These are phyloP conservation scores for Colletotrichum sp. DNA, from an alignment of 2,329 filamentous ascomycete species.

Conservation along the genomic window DNA sequence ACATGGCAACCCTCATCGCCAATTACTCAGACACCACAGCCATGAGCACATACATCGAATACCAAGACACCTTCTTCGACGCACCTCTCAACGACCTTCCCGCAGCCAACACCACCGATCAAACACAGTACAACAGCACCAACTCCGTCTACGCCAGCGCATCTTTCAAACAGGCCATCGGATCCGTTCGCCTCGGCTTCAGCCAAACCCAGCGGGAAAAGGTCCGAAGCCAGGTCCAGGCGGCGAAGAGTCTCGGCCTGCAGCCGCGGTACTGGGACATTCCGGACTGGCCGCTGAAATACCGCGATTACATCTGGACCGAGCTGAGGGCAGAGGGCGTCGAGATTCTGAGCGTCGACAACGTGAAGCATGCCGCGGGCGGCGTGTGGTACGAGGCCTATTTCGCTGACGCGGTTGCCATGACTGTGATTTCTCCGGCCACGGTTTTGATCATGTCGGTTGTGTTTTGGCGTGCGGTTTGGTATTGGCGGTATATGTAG, in stretches of 20 bases:
- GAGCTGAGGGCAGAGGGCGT: constrained; percentile 58
- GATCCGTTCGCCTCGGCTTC: constrained; percentile 50
- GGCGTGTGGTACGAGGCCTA: neutral
- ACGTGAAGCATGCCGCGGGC: neutral
- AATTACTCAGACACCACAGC: neutral
- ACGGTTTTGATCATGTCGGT: neutral
- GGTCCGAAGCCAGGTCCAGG: constrained; percentile 47
- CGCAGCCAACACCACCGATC: neutral
- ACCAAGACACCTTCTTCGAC: neutral
- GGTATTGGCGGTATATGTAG: neutral
- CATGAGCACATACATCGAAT: neutral
- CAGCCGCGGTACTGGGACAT: constrained; percentile 64
- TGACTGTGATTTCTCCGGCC: neutral
- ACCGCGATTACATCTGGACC: constrained; percentile 61
- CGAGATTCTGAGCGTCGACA: constrained; percentile 64
- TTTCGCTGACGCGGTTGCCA: neutral
- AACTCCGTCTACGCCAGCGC: constrained; percentile 65
- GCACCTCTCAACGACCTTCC: neutral
- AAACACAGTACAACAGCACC: neutral
- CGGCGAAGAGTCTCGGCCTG: constrained; percentile 57
- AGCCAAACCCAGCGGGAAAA: constrained; percentile 45
- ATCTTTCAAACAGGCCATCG: constrained; percentile 59
- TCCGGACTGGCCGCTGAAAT: constrained; percentile 57
- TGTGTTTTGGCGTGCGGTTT: neutral
- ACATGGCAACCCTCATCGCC: neutral